These are phyloP conservation scores for Syzygium jambos DNA, from an alignment of 345 rosid genomes.

Conservation along the genomic window DNA sequence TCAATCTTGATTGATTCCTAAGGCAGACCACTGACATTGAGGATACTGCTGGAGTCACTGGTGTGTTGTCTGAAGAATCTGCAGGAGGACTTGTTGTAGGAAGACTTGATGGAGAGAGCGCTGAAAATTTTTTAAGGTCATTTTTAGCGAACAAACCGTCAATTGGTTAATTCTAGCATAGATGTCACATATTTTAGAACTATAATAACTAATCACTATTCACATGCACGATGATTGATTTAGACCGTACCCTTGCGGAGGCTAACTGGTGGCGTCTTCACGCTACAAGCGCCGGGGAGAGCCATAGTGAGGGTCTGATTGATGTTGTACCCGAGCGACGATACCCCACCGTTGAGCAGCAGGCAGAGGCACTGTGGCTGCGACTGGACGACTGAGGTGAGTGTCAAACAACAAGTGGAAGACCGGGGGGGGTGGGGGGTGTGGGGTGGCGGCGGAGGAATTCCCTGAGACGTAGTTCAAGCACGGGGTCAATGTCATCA, in stretches of 20 bases:
- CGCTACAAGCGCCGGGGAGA: slow-evolving; percentile 28
- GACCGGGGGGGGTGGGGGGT: too few relatives aligned
- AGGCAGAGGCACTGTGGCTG: slow-evolving; percentile 44
- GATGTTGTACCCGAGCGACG: slow-evolving; percentile 14
- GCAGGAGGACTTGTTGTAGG: slow-evolving; percentile 8
- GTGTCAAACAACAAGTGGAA: slow-evolving; percentile 48
- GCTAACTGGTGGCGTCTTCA: slow-evolving; percentile 29
- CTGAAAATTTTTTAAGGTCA: neutral
- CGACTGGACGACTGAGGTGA: slow-evolving; percentile 26
- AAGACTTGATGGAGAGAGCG: slow-evolving; percentile 11
- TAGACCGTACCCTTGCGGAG: neutral
- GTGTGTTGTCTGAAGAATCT: slow-evolving; percentile 8
- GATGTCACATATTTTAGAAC: neutral
- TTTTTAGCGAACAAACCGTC: neutral
- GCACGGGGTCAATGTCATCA: slow-evolving; percentile 30
- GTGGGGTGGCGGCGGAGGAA: too few relatives aligned
- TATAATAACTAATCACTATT: neutral
- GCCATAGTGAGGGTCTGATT: slow-evolving; percentile 27
- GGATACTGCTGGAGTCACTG: slow-evolving; percentile 6
- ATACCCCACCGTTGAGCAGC: slow-evolving; percentile 20
- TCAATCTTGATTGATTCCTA: too few relatives aligned
- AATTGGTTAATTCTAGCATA: neutral
- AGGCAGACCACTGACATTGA: neutral
- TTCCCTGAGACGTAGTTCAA: slow-evolving; percentile 32
- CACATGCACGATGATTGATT: neutral